A percentile compares a stretch with the other conserved stretches of the same genome.
phyloP scores from a whole-genome alignment of 2,329 filamentous ascomycete genomes.

The Furcasterigmium furcatum region DNA sequence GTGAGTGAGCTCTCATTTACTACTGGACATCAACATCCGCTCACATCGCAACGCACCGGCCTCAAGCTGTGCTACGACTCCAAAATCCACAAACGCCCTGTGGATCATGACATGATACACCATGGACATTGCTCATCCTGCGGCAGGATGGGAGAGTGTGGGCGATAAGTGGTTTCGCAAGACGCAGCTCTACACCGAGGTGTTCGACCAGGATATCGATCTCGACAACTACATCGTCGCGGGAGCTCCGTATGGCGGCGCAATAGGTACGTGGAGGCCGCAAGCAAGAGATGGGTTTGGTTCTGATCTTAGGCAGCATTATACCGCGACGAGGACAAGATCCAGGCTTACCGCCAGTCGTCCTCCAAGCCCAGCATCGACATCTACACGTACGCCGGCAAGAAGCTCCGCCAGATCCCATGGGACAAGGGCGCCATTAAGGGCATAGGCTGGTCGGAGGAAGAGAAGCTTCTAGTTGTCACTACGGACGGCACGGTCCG shows the following conservation, averaged over 20 bases:
- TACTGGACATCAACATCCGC: not conserved
- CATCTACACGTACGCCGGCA: conserved; percentile 90
- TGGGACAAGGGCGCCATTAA: conserved; percentile 93
- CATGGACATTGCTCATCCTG: conserved; percentile 63
- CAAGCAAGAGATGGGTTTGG: too few species aligned
- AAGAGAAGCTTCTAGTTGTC: conserved; percentile 86
- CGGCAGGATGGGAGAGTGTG: conserved; percentile 90
- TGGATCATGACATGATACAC: conserved; percentile 23
- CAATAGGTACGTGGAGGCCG: conserved; percentile 68
- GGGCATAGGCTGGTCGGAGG: conserved; percentile 93
- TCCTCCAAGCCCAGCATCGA: conserved; percentile 82
- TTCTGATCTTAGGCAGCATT: conserved; percentile 59
- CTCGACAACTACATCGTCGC: conserved; percentile 91
- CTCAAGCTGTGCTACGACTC: not conserved
- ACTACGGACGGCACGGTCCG: conserved; percentile 87
- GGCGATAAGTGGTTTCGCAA: conserved; percentile 95
- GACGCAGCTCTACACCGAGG: conserved; percentile 84
- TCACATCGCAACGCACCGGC: not conserved
- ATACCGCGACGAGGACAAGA: conserved; percentile 82
- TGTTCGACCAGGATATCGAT: conserved; percentile 92
- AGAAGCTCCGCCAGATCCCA: conserved; percentile 77
- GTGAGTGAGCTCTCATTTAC: conserved; percentile 1
- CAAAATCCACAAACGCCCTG: not conserved
- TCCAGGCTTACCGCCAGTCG: conserved; percentile 72
- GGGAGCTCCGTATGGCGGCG: conserved; percentile 90